Evolutionary conservation across 1,284 basidiomycete species (phyloP).

Genomic region (Trichosporon coremiiforme): DNA sequence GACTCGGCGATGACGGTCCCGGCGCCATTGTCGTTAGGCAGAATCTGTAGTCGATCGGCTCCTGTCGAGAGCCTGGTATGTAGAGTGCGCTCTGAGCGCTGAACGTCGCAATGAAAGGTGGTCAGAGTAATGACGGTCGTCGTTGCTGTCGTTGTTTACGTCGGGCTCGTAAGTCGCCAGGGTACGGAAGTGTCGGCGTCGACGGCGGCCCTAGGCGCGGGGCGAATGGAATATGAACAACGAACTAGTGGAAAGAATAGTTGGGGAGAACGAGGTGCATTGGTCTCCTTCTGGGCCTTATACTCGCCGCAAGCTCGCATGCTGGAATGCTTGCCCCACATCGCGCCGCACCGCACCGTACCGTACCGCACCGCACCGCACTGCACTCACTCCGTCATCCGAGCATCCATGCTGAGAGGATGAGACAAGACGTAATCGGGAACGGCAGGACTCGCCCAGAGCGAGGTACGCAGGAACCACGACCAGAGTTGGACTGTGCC

Average conservation of each 20-base stretch:
- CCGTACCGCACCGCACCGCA: too few relatives aligned
- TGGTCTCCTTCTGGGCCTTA: neutral
- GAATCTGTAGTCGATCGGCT: neutral
- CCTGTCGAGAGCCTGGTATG: neutral
- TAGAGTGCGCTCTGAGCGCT: neutral
- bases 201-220: neutral
- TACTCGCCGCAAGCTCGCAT: conserved; percentile 1
- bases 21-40: neutral
- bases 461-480: conserved; percentile 2
- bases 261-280: neutral
- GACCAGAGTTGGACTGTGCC: neutral
- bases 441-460: conserved; percentile 18
- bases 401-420: neutral
- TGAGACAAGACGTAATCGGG: conserved; percentile 3
- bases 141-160: neutral
- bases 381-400: neutral
- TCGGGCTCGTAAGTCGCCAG: neutral
- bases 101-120: neutral
- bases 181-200: neutral
- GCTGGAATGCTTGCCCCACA: too few relatives aligned
- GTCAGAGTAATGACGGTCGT: neutral
- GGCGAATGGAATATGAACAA: neutral
- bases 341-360: too few relatives aligned
- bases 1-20: neutral
- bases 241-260: neutral